Evolutionary conservation across 139 green algal genomes (phyloP).

Genomic region (Picochlorum sp.): DNA sequence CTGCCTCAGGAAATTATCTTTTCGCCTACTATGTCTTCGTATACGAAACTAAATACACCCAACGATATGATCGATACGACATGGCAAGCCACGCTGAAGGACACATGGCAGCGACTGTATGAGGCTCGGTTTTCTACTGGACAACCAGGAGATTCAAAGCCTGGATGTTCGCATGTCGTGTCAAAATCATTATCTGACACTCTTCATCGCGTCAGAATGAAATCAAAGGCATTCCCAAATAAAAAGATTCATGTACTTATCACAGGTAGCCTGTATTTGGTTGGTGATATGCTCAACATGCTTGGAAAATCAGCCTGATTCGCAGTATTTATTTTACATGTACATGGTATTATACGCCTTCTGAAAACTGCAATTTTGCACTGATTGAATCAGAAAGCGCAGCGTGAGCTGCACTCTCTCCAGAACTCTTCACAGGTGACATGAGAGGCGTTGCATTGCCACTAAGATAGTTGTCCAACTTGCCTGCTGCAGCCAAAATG

Average conservation of each 20-base stretch:
- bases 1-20: constrained; percentile 57
- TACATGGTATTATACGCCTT: too few species aligned
- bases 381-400: background rate
- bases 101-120: background rate
- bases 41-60: constrained; percentile 19
- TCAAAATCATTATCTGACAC: constrained; percentile 31
- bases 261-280: constrained; percentile 89
- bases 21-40: constrained; percentile 51
- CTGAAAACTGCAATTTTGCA: background rate
- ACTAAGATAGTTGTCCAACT: constrained; percentile 26
- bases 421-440: constrained; percentile 14
- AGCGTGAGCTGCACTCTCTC: background rate
- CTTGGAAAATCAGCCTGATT: constrained; percentile 27
- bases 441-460: constrained; percentile 19
- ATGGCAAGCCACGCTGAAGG: constrained; percentile 39
- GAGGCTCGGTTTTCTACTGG: background rate
- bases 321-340: background rate
- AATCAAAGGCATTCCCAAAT: constrained; percentile 14
- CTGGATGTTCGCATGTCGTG: background rate
- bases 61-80: constrained; percentile 25
- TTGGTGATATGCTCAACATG: constrained; percentile 75
- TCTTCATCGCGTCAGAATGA: constrained; percentile 48
- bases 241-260: constrained; percentile 74
- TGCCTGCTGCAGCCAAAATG: constrained; percentile 57
- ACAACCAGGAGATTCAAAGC: too few species aligned